Evolutionary conservation across 2,329 filamentous ascomycete species (phyloP), one percentile per base, ranked within the genome.

Genomic region (Colletotrichum tamarilloi): DNA sequence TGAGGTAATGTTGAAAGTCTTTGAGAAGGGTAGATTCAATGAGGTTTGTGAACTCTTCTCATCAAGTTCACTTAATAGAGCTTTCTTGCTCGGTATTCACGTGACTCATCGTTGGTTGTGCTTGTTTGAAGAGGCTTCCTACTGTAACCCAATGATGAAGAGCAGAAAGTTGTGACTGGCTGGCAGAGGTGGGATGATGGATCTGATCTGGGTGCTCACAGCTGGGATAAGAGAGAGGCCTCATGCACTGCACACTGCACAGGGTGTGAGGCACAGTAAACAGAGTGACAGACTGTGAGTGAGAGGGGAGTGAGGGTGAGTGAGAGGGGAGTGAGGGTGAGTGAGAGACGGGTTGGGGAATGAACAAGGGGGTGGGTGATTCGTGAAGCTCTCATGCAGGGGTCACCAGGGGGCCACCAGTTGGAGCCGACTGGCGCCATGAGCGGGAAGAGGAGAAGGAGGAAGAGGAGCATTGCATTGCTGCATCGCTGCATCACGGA

Each of bases 341-440:
- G 32, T 11, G 24, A 22, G 46, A 46, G 46, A 7, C 6, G 28
- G n/a, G 42, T 49, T 49, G 42, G 42, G 19, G 42, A 22, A 26
- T 49, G 46, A 46, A 35, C 30, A 49, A 26, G 35, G 22, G 30
- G 42, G n/a, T 28, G 28, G 28, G 28, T 42, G 38, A 42, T 42
- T 42, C 38, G 59, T 26, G 24, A 26, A 26, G 55, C 26, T 12
- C 16, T 12, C 16, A 57, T 57, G 55, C 67, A 69, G 67, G 62
- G 42, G 30, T 66, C 62, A 24, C n/a, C 67, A 42, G 38, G 42
- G 19, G 16, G 7, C 16, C 4, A 32, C 28, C 70, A 57, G n/a
- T 22, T 60, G 70, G 19, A 7, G n/a, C n/a, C 69, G 60, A 66
- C 66, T 69, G 70, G 65, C 28, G 49, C 58, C 66, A 64, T 11